Evolutionary conservation across 108 stramenopile species (phyloP).

Genomic region (Mediolabrus comicus): DNA sequence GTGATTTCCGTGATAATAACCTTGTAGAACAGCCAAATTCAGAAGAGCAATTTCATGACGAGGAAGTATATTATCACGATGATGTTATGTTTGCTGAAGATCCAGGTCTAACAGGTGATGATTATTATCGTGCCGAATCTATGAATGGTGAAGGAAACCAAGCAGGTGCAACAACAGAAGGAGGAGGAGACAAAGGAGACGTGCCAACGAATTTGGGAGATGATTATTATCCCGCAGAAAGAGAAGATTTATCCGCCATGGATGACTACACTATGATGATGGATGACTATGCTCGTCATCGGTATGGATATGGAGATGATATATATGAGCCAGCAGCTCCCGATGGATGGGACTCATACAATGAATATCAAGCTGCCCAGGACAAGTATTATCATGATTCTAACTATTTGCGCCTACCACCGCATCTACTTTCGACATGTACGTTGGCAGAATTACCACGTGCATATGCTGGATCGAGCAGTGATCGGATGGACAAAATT

Average conservation of each 20-base stretch:
- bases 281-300: conserved; percentile 27
- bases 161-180: conserved; percentile 18
- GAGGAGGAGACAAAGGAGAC: not conserved
- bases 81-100: conserved; percentile 31
- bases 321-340: conserved; percentile 23
- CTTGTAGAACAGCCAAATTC: not conserved
- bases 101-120: conserved; percentile 27
- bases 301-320: conserved; percentile 43
- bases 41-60: conserved; percentile 18
- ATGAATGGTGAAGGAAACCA: conserved; percentile 1
- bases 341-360: conserved; percentile 43
- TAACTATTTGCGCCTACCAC: conserved; percentile 77
- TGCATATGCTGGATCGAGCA: conserved; percentile 31
- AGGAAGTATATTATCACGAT: conserved; percentile 1
- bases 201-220: conserved; percentile 15
- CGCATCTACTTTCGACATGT: conserved; percentile 68
- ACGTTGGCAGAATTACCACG: conserved; percentile 68
- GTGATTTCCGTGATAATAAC: not conserved
- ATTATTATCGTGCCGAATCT: not conserved
- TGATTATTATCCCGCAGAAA: conserved; percentile 28
- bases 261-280: not conserved
- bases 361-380: conserved; percentile 46
- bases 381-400: conserved; percentile 73
- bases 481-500: conserved; percentile 41
- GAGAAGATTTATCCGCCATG: too few relatives aligned